These are phyloP conservation scores for Pneumocystis carinii DNA, from an alignment of 1,139 yeast genomes.

Conservation along the genomic window DNA sequence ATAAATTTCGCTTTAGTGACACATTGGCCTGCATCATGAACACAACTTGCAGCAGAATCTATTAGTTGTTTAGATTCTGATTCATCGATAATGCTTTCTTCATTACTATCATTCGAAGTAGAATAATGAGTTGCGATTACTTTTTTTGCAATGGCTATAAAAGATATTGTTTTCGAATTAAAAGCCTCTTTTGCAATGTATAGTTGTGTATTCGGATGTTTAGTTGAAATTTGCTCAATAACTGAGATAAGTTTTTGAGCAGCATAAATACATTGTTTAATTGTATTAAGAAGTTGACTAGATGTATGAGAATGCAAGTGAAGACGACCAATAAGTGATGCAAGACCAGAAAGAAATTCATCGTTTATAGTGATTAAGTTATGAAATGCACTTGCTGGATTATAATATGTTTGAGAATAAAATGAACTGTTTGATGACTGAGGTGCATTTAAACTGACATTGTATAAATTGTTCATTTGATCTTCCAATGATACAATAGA, in stretches of 20 bases:
- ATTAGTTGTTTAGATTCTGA: conserved; percentile 9
- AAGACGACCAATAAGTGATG: conserved; percentile 28
- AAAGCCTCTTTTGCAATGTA: conserved; percentile 26
- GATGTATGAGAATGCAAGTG: conserved; percentile 21
- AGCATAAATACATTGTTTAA: conserved; percentile 29
- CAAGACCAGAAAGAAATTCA: conserved; percentile 53
- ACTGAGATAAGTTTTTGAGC: conserved; percentile 29
- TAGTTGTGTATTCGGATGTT: conserved; percentile 20
- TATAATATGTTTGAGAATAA: conserved; percentile 8
- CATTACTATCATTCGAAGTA: conserved; percentile 12
- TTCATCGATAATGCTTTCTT: conserved; percentile 9
- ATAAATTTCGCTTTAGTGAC: conserved; percentile 34
- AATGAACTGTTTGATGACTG: neutral
- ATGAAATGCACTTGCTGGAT: conserved; percentile 44
- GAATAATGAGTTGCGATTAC: conserved; percentile 15
- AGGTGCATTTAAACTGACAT: neutral
- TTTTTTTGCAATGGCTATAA: conserved; percentile 21
- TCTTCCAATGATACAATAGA: neutral
- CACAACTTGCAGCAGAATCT: conserved; percentile 22
- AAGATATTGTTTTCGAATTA: conserved; percentile 21
- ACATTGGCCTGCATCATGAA: conserved; percentile 26
- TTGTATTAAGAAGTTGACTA: conserved; percentile 25
- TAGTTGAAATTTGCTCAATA: conserved; percentile 23
- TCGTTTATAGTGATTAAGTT: conserved; percentile 64
- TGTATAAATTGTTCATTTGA: neutral